Base-by-base conservation (phyloP, 1,284 basidiomycete genomes). In the Cryptococcus sp. region DNA sequence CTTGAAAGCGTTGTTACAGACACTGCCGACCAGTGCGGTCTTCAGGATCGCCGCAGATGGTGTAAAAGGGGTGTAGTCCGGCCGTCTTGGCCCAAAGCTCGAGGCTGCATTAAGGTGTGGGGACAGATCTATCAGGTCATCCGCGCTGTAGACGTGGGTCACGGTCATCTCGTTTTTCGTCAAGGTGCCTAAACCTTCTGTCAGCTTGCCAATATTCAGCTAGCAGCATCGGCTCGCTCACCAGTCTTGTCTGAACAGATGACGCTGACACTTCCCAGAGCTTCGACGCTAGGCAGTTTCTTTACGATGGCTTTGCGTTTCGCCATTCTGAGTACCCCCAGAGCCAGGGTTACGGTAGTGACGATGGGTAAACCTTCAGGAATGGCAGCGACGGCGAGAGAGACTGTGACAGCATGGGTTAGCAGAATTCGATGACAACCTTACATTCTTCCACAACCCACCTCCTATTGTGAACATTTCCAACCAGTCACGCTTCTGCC, bases 381-480 rank as follows among this genome's bases (percentile, higher is more conserved):
- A 62, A 98, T 98, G 39, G 94, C 94, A 54, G 94, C 95, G 16
- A 98, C 94, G 20, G 94, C 94, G 56, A 98, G 85, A 1, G 93
- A 97, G 4, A 97, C 94, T 93, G 74, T 50, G 49, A 0, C 7
- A 23, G 52, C n/a, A 13, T 34, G 29, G 29, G 29, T 34, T 34
- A 34, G 29, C 29, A 34, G 29, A 13, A 34, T 34, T 34, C 8
- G 2, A 34, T 34, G 26, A 29, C 8, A 34, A 10, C 2, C 8
- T 34, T 10, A 13, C 8, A 34, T 34, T 34, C 13, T 34, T 13
- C 1, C 5, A 39, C 16, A 37, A 76, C 84, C 52, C 69, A 92
- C 91, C 91, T 81, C 94, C 94, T 64, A 98, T 97, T 11, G 94
- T 98, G 72, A 98, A 98, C 95, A 98, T 97, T 52, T 97, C 94